Conservation (phyloP, 2,329 filamentous ascomycete genomes). For the Colletotrichum aenigma region DNA sequence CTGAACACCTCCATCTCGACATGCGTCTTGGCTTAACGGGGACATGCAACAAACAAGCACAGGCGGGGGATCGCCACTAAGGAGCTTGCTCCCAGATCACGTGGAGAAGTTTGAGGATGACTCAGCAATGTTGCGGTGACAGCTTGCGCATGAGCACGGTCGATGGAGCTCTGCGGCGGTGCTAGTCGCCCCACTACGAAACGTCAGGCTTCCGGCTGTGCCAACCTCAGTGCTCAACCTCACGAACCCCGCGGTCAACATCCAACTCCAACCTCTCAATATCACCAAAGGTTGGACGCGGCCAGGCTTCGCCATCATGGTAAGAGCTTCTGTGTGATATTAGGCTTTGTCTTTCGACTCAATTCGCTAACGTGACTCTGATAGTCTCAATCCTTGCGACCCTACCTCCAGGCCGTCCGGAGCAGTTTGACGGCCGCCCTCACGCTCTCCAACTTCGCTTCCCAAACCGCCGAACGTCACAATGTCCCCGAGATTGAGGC, state of each 20-base stretch:
- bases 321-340: neutral
- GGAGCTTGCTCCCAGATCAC: neutral
- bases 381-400: conserved; percentile 93
- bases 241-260: conserved; percentile 21
- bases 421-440: conserved; percentile 93
- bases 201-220: conserved; percentile 37
- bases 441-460: conserved; percentile 95
- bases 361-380: conserved; percentile 24
- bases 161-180: conserved; percentile 15
- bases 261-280: conserved; percentile 10
- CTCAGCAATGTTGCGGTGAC: conserved; percentile 3
- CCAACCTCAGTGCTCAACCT: conserved; percentile 10
- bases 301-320: conserved; percentile 18
- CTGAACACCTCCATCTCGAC: neutral
- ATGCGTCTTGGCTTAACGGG: neutral
- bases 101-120: neutral
- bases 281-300: conserved; percentile 17
- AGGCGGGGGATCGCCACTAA: conserved; percentile 12
- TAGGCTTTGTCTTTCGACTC: neutral
- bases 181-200: conserved; percentile 31
- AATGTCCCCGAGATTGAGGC: conserved; percentile 99
- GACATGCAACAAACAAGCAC: neutral
- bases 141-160: neutral
- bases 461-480: conserved; percentile 93
- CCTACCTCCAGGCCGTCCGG: conserved; percentile 95